Evolutionary conservation across 1,284 basidiomycete species (phyloP), one percentile per base, ranked within the genome.

Genomic region (Microbotryum scabiosae): DNA sequence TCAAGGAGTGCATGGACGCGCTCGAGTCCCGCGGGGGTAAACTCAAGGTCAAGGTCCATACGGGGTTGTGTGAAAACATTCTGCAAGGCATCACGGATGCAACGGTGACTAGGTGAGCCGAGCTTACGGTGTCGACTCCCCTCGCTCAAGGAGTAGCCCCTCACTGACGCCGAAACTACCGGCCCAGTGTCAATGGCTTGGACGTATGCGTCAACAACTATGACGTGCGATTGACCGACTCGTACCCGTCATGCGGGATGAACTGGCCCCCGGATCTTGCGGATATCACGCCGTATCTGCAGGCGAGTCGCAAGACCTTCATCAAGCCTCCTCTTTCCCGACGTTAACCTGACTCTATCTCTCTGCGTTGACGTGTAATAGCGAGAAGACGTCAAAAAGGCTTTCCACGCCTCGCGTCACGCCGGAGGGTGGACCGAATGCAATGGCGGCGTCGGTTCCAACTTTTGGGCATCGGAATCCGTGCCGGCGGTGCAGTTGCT

Each of bases 221-320:
- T 72, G 96, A 99, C 72, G 83, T 97, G 23, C 85, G 96, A 5
- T 77, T 90, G 30, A 84, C 86, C 58, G 96, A 99, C 73, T 81
- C 80, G 16, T 79, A 75, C 51, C 93, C 93, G n/a, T 85, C 84
- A 3, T 99, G 94, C 75, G 94, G 94, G 1, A 89, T 97, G 90
- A 94, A 94, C 75, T 99, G 94, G 94, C 94, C 94, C 5, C 85
- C 86, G n/a, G 90, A 91, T 67, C 82, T 98, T 26, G 75, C 79
- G 10, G 83, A 86, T 52, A 80, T 97, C 45, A 86, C 85, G 48
- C 77, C 78, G 4, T 97, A 93, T 73, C 82, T 99, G 16, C 82
- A 81, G 28, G 90, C 92, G 73, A 61, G 87, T 78, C 14, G 30
- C 30, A 6, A 41, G 23, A 44, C 49, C 45, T 16, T 50, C 25